phyloP scores from a whole-genome alignment of 805 yeast species.

The Schwanniomyces occidentalis region DNA sequence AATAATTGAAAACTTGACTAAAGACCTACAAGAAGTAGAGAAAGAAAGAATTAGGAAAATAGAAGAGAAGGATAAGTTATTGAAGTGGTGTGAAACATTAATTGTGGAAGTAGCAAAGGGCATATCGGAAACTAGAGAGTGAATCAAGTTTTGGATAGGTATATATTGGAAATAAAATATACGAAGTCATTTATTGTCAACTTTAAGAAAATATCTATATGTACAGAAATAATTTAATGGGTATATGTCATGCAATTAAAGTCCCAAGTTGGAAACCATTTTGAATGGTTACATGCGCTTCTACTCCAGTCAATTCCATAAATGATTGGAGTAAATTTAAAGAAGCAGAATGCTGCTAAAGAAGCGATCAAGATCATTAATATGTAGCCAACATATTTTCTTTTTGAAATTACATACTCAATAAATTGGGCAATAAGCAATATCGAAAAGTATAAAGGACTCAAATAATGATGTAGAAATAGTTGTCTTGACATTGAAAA shows the following conservation, averaged over 20 bases:
- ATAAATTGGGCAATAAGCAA: conserved; percentile 44
- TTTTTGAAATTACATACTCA: conserved; percentile 39
- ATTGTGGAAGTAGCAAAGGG: conserved; percentile 62
- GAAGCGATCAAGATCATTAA: conserved; percentile 18
- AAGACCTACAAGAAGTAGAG: conserved; percentile 63
- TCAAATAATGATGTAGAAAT: conserved; percentile 49
- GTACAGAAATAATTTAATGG: conserved; percentile 2
- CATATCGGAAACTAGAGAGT: conserved; percentile 40
- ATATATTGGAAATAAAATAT: too few relatives aligned
- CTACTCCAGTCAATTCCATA: conserved; percentile 49
- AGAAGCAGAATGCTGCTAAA: conserved; percentile 25
- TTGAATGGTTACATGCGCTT: conserved; percentile 37
- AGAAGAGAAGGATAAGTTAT: conserved; percentile 60
- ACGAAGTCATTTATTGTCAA: neutral
- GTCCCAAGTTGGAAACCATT: conserved; percentile 44
- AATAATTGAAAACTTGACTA: conserved; percentile 60
- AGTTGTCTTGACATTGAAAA: conserved; percentile 39
- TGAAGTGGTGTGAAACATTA: conserved; percentile 62
- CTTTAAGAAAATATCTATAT: conserved; percentile 1
- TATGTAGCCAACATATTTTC: conserved; percentile 23
- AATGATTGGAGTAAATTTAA: conserved; percentile 39
- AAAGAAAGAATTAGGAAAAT: conserved; percentile 55
- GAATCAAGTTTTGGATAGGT: too few relatives aligned
- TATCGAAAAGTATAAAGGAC: conserved; percentile 51
- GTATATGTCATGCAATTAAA: conserved; percentile 36